These are phyloP conservation scores for Kwoniella sp. DNA, from an alignment of 768 basidiomycete genomes.

Conservation along the genomic window DNA sequence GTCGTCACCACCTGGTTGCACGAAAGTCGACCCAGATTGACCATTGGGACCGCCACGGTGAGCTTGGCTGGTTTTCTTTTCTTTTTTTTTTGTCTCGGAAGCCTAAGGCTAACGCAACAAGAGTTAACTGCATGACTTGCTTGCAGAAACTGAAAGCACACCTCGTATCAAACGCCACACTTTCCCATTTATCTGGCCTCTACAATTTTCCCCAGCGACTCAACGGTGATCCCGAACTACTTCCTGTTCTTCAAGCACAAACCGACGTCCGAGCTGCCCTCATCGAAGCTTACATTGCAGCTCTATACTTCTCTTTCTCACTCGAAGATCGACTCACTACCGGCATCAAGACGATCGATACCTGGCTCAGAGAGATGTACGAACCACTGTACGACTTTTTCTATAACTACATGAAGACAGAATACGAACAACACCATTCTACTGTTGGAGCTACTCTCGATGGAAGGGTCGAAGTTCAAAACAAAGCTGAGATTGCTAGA, in stretches of 20 bases:
- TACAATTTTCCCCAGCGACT: conserved; percentile 47
- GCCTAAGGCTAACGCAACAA: no score
- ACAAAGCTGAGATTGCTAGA: conserved; percentile 32
- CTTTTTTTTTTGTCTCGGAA: no score
- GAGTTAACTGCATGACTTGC: no score
- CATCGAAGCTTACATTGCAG: conserved; percentile 52
- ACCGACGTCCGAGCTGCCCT: conserved; percentile 50
- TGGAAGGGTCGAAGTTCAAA: conserved; percentile 22
- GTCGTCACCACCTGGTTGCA: conserved; percentile 52
- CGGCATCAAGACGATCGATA: conserved; percentile 36
- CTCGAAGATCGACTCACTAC: conserved; percentile 20
- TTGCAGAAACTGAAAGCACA: conserved; percentile 52
- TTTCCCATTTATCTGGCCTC: conserved; percentile 48
- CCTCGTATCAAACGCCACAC: conserved; percentile 49
- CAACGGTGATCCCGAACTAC: conserved; percentile 30
- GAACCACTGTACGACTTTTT: conserved; percentile 50
- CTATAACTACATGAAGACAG: conserved; percentile 45
- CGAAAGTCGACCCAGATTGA: conserved; percentile 43
- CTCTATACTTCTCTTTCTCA: conserved; percentile 44
- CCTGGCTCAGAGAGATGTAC: conserved; percentile 52
- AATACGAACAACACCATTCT: conserved; percentile 41
- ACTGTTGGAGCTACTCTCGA: conserved; percentile 29
- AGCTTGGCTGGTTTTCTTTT: no score
- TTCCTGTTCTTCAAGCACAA: conserved; percentile 30
- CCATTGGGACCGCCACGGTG: conserved; percentile 49